Evolutionary conservation across 208 protist genomes (phyloP), one percentile per base, ranked within the genome.

Genomic region (Crithidia bombi): DNA sequence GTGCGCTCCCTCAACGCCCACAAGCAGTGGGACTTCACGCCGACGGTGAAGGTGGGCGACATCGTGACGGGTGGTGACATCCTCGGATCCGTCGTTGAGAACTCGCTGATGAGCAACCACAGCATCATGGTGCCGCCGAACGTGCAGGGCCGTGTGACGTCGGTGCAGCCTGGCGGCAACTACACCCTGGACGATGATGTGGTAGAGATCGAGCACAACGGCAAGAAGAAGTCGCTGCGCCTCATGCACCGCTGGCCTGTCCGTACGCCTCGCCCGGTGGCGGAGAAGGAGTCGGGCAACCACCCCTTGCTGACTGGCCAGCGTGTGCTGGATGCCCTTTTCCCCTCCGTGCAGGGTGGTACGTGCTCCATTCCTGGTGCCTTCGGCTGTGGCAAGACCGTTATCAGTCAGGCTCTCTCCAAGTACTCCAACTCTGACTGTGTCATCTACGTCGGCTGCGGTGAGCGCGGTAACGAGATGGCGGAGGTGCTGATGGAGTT

Each of bases 351-450:
- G 19, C 98, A 99, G 79, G 99, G 99, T 62, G 99, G 99, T 66
- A 99, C 99, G 28, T 99, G 98, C 78, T 97, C 98, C 68, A 99
- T 99, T 82, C 99, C 99, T 41, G 99, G 99, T 59, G 99, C 99
- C 62, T 99, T 99, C 82, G 99, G 99, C 72, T 99, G 98, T 81
- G 99, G 99, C 69, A 99, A 99, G 89, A 99, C 99, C 38, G 99
- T 99, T 61, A 99, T 99, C 85, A 99, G 98, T 33, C 99, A 99
- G 90, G 92, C 99, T 12, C 91, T 99, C 7, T 99, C 98, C 75
- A 99, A 99, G 89, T 99, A 98, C 89, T 99, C 98, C 46, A 99
- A 99, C 97, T 99, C 98, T 25, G 98, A 99, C 82, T 96, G 92
- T 57, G 99, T 99, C 82, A 98, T 99, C 75, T 99, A 99, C 87